Conservation (phyloP, 139 green algal genomes). For the Tetradesmus lagerheimii region DNA sequence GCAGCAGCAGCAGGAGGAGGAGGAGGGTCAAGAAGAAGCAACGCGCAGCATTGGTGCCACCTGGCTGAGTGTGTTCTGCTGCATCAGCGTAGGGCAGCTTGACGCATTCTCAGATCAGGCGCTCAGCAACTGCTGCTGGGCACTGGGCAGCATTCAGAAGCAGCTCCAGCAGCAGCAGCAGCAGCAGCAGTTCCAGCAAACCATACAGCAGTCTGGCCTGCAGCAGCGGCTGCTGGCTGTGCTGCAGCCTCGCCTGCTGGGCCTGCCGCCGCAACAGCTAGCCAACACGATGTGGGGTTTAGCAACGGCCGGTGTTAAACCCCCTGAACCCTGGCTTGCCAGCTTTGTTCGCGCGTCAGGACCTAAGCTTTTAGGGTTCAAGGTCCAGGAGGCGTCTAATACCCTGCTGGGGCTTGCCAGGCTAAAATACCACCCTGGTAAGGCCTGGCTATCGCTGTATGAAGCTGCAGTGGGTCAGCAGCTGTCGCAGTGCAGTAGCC, state of each 20-base stretch:
- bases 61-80: slow-evolving; percentile 21
- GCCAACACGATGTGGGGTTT: slow-evolving; percentile 28
- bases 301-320: background rate
- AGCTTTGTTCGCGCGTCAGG: background rate
- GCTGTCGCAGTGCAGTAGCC: background rate
- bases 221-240: background rate
- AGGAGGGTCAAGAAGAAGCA: background rate
- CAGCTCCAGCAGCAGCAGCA: slow-evolving; percentile 8
- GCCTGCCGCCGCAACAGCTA: background rate
- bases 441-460: slow-evolving; percentile 5
- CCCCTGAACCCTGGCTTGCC: slow-evolving; percentile 9
- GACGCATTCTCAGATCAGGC: slow-evolving; percentile 26
- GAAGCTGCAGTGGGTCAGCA: background rate
- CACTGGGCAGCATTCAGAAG: slow-evolving; percentile 15
- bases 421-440: background rate
- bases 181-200: background rate
- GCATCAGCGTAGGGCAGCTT: background rate
- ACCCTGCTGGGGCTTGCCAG: slow-evolving; percentile 6
- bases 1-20: slow-evolving; percentile 13
- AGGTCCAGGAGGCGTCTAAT: background rate
- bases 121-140: slow-evolving; percentile 43
- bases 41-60: background rate
- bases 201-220: background rate
- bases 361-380: background rate
- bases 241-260: slow-evolving; percentile 12